Evolutionary conservation across 306 rosid species (phyloP).

Genomic region (Coriaria nepalensis): DNA sequence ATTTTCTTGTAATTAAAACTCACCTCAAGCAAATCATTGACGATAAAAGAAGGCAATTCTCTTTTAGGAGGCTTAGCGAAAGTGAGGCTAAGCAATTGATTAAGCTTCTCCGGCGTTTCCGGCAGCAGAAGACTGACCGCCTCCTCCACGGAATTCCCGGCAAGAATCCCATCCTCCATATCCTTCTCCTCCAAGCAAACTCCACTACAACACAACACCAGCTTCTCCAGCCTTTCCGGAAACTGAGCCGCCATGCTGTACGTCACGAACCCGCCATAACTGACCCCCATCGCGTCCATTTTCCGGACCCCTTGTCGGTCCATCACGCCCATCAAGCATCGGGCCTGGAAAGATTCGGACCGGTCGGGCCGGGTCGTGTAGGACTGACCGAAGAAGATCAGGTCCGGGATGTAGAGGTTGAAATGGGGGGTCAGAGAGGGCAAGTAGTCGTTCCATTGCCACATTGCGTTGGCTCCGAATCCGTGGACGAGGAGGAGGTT

Average conservation of each 20-base stretch:
- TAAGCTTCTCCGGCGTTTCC: slow-evolving; percentile 39
- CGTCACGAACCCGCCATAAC: slow-evolving; percentile 88
- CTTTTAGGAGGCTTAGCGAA: slow-evolving; percentile 36
- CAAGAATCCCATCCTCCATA: slow-evolving; percentile 66
- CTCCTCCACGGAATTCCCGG: slow-evolving; percentile 49
- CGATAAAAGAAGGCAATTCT: slow-evolving; percentile 47
- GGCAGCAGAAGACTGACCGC: slow-evolving; percentile 53
- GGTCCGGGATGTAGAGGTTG: slow-evolving; percentile 86
- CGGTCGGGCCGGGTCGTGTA: slow-evolving; percentile 47
- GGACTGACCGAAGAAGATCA: slow-evolving; percentile 76
- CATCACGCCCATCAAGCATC: slow-evolving; percentile 41
- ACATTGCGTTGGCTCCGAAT: slow-evolving; percentile 87
- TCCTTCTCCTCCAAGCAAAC: slow-evolving; percentile 66
- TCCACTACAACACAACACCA: slow-evolving; percentile 74
- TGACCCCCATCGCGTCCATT: slow-evolving; percentile 42
- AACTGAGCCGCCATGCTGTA: slow-evolving; percentile 74
- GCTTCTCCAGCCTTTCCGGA: slow-evolving; percentile 41
- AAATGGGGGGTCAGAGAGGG: slow-evolving; percentile 41
- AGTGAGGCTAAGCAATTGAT: slow-evolving; percentile 38
- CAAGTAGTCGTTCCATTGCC: slow-evolving; percentile 74
- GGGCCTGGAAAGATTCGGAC: slow-evolving; percentile 64
- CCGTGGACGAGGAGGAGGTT: slow-evolving; percentile 67
- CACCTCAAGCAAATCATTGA: slow-evolving; percentile 54
- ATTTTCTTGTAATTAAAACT: slow-evolving; percentile 5
- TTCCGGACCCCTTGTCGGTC: slow-evolving; percentile 36